These are phyloP conservation scores for Peltaster fructicola DNA, from an alignment of 2,329 filamentous ascomycete species.

Conservation along the genomic window DNA sequence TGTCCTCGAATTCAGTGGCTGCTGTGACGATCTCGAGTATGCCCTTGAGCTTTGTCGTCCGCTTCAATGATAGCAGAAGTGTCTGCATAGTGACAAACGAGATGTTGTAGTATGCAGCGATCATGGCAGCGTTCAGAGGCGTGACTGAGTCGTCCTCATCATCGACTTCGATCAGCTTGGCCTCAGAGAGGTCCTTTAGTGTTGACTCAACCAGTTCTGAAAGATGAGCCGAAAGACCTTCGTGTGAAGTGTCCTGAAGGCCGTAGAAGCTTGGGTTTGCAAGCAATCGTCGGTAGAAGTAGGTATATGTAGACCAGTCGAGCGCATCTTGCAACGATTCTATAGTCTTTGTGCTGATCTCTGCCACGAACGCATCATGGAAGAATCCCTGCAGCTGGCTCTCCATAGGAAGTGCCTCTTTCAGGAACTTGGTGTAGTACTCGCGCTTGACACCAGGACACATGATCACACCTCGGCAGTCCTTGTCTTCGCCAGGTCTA, in stretches of 20 bases:
- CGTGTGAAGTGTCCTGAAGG: conserved; percentile 70
- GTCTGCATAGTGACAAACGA: conserved; percentile 99
- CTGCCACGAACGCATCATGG: conserved; percentile 90
- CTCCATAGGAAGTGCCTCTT: conserved; percentile 88
- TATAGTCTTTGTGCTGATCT: conserved; percentile 92
- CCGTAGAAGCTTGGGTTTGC: conserved; percentile 96
- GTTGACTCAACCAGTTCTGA: conserved; percentile 91
- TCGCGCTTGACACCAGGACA: conserved; percentile 84
- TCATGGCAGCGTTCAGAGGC: conserved; percentile 92
- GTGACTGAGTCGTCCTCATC: conserved; percentile 71
- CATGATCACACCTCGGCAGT: conserved; percentile 88
- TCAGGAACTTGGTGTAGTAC: conserved; percentile 97
- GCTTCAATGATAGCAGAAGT: conserved; percentile 76
- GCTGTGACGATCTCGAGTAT: conserved; percentile 94
- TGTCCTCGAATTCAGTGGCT: conserved; percentile 86
- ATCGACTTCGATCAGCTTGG: conserved; percentile 89
- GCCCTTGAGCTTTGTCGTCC: conserved; percentile 85
- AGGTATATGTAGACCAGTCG: conserved; percentile 96
- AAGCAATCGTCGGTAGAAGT: conserved; percentile 87
- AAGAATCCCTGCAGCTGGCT: conserved; percentile 83
- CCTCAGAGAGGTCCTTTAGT: conserved; percentile 74
- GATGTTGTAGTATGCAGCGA: conserved; percentile 97
- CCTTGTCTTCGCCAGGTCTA: conserved; percentile 58
- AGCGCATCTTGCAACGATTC: conserved; percentile 91
- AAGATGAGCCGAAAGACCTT: conserved; percentile 82